Base-by-base conservation (phyloP, 73 alveolate species). In the Paramecium bursaria region DNA sequence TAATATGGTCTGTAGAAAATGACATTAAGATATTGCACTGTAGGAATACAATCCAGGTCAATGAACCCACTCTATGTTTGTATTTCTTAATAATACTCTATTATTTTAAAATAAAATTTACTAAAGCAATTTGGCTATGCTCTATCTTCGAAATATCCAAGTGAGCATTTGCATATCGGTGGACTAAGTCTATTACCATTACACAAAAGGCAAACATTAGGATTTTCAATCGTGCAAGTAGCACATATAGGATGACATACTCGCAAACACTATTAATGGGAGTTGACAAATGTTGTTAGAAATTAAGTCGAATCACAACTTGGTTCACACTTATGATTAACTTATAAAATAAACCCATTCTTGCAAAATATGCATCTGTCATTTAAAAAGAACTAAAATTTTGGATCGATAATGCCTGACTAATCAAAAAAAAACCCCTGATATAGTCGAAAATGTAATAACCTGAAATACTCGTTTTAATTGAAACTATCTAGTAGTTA, bases 81-180 rank as follows among this genome's bases (percentile, higher is more conserved):
- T 15, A 1, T 4, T 25, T 51, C 74, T 0, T 33, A 44, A 11
- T 25, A 0, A 15, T 21, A 51, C 27, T 22, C 74, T 51, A 51
- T 19, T 51, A 11, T n/a, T n/a, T n/a, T 10, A 14, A 26, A 11
- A 26, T 3, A 17, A 11, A 4, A 19, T 51, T 51, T 51, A 51
- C 74, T 51, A 1, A 51, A 26, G 3, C 74, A 51, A 1, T 51
- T 44, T 19, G 74, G 74, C 13, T 33, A 51, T 4, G 27, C 27
- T 3, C 74, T 44, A 51, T 51, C 74, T 11, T 51, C 74, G 6
- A 51, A 51, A 22, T 51, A 51, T 3, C 74, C 74, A 2, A 44
- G 0, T 11, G 74, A 44, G 17, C 74, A 51, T 21, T 51, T 51
- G 6, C 74, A 51, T 0, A 9, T 17, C 2, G 74, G 74, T 21